Base-by-base conservation (phyloP, 768 basidiomycete genomes). In the Podaxis sp. region DNA sequence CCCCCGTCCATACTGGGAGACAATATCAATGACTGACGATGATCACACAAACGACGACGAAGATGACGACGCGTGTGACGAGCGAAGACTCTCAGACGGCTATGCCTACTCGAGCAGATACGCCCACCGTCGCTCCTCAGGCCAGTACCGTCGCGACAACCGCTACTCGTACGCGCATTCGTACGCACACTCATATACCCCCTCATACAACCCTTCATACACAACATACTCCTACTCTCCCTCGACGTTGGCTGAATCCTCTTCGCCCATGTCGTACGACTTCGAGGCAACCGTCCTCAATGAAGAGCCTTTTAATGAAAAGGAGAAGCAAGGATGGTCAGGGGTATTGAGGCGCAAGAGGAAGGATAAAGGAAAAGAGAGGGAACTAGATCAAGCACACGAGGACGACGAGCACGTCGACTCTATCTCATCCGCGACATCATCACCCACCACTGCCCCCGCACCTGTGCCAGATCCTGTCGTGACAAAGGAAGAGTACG, bases 1-100 rank as follows among this genome's bases (percentile, higher is more conserved):
- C 33, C 44, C 54, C n/a, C 54, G 61, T 36, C 61, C 61, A 4
- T 62, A 62, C 53, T 62, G 61, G 61, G 61, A 62, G 61, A 55
- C 61, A 5, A 48, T 62, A 4, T 62, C 61, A 3, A 62, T 62
- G 30, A 54, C 40, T 15, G 61, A 63, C 15, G 55, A 63, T 3
- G 61, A 63, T 12, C 6, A 62, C 42, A 36, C 26, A 9, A 26
- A 24, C 36, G 54, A 63, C 19, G 61, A 63, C 17, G 61, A 62
- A 4, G 61, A 63, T 11, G 46, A 57, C 19, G 55, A 63, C 61
- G 61, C 54, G 46, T 49, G 48, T 22, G 54, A 63, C 28, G 61
- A 63, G 19, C 61, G 61, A 22, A 56, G 61, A 22, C 33, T 63
- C 19, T 52, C 61, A 2, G 61, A 63, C 9, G 61, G 61, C 19